Percentiles rank a stretch among this genome's conserved stretches.
Evolutionary conservation across 371 early-diverging fungal species (phyloP).

Genomic region (Phascolomyces articulosus): DNA sequence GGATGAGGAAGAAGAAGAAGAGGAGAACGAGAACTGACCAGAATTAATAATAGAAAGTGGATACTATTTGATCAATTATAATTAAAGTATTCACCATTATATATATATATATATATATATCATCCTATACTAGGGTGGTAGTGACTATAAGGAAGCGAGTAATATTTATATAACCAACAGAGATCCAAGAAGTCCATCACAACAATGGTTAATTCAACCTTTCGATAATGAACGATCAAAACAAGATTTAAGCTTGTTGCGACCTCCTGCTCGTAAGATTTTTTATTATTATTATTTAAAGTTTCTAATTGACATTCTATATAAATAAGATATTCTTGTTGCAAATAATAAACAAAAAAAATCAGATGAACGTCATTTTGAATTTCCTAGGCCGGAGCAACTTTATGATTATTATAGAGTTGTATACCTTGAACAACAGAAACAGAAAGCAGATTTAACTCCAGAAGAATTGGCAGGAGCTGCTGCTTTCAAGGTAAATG

Average conservation of each 20-base stretch:
- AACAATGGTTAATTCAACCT: slow-evolving; percentile 45
- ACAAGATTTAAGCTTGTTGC: slow-evolving; percentile 31
- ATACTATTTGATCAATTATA: no score
- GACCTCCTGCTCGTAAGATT: slow-evolving; percentile 35
- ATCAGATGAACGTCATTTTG: slow-evolving; percentile 11
- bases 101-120: no score
- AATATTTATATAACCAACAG: slow-evolving; percentile 32
- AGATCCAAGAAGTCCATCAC: slow-evolving; percentile 26
- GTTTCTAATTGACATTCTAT: no score
- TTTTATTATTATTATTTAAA: no score
- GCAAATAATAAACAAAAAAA: no score
- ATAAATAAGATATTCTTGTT: no score
- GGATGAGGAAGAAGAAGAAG: not conserved
- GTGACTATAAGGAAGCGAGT: slow-evolving; percentile 36
- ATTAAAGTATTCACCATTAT: no score
- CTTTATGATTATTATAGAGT: slow-evolving; percentile 38
- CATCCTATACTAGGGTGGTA: not conserved
- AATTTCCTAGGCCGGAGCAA: slow-evolving; percentile 38
- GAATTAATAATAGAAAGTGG: no score
- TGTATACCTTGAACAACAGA: slow-evolving; percentile 27
- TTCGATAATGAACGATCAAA: slow-evolving; percentile 38
- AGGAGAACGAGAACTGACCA: no score
- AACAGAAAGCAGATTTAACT: slow-evolving; percentile 20
- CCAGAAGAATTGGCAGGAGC: slow-evolving; percentile 55
- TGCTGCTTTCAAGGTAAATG: slow-evolving; percentile 54